Base-by-base conservation (phyloP, 768 basidiomycete genomes). In the Psilocybe subaeruginosa region DNA sequence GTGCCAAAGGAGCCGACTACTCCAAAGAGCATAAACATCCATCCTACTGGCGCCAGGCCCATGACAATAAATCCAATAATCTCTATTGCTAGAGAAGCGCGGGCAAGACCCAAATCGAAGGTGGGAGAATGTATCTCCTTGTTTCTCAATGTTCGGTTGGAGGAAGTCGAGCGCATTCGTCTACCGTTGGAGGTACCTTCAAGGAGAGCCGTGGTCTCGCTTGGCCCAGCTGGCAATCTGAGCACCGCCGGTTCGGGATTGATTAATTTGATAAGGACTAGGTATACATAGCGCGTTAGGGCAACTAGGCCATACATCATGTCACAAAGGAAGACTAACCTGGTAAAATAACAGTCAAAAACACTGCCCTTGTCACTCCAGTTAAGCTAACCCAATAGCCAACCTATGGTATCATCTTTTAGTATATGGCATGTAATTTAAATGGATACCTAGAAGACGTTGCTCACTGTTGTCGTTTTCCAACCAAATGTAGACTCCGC, bases 31-130 rank as follows among this genome's bases (percentile, higher is more conserved):
- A 84, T 80, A 70, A 89, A 97, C 30, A 77, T 62, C 2, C 74
- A 41, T 2, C 85, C 77, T 4, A 76, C 78, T 2, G 74, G 73
- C 0, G 85, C 77, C 54, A 85, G 31, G 0, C 78, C 77, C 76
- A 90, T 79, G 48, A 80, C 62, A 11, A 76, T 65, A 67, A 85
- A 89, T 6, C 81, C 74, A 23, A 81, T 33, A 14, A 84, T 53
- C 37, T 91, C 89, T 51, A 92, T 58, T 6, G 79, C 37, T 11
- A 91, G 71, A 6, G 91, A 93, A 41, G 77, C 65, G 3, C 86
- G 84, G 3, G 88, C 85, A 29, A 93, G 74, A 23, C 68, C 68
- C n/a, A 95, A 80, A 73, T 96, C 93, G 69, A 93, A 87, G 0
- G 71, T 51, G 3, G 82, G 70, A 2, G 81, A 78, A 64, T 80